Conservation (phyloP, 2,329 filamentous ascomycete species). For the Aspergillus pseudoglaucus region DNA sequence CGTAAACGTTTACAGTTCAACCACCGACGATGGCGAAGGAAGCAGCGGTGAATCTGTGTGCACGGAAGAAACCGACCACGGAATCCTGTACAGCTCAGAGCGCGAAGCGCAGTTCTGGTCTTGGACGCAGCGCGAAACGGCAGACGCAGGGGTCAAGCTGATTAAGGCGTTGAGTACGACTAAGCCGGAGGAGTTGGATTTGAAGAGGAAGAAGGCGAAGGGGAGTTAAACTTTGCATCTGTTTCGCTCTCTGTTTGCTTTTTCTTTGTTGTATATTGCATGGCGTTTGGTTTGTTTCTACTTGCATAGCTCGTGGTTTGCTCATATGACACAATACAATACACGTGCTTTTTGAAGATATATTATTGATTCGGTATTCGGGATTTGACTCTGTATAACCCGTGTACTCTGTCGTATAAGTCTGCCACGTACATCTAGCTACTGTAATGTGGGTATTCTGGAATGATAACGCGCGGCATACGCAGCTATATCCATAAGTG, state of each 20-base stretch:
- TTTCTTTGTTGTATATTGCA: neutral
- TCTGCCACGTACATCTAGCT: no score
- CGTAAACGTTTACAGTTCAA: conserved; percentile 25
- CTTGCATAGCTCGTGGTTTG: neutral
- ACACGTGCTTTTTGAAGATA: no score
- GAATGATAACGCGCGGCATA: no score
- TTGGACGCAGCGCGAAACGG: conserved; percentile 46
- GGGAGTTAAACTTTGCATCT: neutral
- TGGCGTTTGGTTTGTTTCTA: neutral
- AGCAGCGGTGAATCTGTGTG: conserved; percentile 12
- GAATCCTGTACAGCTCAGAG: conserved; percentile 25
- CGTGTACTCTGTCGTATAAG: no score
- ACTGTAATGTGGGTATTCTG: no score
- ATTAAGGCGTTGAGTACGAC: conserved; percentile 41
- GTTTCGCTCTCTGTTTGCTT: neutral
- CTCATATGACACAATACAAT: no score
- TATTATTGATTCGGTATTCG: no score
- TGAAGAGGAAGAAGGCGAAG: conserved; percentile 1
- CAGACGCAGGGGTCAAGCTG: conserved; percentile 44
- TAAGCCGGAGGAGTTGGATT: conserved; percentile 5
- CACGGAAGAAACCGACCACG: conserved; percentile 17
- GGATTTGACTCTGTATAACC: no score
- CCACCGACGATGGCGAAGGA: conserved; percentile 20
- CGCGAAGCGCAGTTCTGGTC: conserved; percentile 49
- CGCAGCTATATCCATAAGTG: no score